A percentile compares a stretch with the other conserved stretches of the same genome.
Evolutionary conservation across 2,329 filamentous ascomycete species (phyloP).

Genomic region (Daldinia sp.): DNA sequence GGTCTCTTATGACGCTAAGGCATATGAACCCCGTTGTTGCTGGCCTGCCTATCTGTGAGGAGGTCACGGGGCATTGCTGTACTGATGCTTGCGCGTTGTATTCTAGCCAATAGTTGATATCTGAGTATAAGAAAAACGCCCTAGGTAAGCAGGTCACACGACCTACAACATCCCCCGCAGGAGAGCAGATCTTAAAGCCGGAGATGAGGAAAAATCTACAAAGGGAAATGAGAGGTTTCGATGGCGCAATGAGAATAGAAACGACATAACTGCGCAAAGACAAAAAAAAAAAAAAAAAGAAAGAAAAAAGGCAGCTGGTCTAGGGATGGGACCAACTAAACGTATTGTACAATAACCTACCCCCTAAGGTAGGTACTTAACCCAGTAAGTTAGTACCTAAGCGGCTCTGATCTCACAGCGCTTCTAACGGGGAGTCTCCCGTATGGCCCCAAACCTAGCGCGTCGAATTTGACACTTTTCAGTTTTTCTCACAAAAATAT

Average conservation of each 20-base stretch:
- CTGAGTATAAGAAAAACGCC: constrained; percentile 37
- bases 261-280: constrained; percentile 10
- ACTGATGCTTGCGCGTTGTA: constrained; percentile 37
- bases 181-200: constrained; percentile 42
- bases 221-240: constrained; percentile 35
- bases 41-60: constrained; percentile 26
- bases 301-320: constrained; percentile 25
- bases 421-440: constrained; percentile 26
- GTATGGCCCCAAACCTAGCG: constrained; percentile 11
- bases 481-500: constrained; percentile 16
- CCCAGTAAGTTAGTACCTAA: constrained; percentile 12
- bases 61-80: constrained; percentile 39
- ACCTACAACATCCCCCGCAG: constrained; percentile 46
- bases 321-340: constrained; percentile 18
- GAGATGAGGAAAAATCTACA: constrained; percentile 41
- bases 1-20: constrained; percentile 31
- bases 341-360: neutral
- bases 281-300: no score
- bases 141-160: constrained; percentile 47
- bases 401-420: constrained; percentile 11
- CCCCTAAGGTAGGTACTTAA: neutral
- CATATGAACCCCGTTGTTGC: constrained; percentile 25
- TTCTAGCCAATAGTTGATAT: constrained; percentile 41
- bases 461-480: constrained; percentile 20
- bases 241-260: constrained; percentile 36